Percentiles rank a stretch among this genome's conserved stretches.
Conservation (phyloP, 352 stramenopile genomes). For the Pythium periplocum region DNA sequence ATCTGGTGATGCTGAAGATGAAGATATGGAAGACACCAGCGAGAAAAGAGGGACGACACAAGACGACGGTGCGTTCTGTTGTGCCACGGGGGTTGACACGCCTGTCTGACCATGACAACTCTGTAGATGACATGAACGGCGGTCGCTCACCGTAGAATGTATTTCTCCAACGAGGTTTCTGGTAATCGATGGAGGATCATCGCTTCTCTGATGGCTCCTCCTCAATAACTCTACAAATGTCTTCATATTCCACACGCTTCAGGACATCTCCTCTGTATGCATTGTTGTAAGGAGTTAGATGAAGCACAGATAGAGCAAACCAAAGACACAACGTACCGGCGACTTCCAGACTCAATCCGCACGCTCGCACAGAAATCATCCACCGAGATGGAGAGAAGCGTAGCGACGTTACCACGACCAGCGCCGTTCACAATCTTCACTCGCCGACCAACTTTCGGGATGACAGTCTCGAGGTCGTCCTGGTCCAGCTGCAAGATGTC, state of each 20-base stretch:
- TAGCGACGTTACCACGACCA: constrained; percentile 48
- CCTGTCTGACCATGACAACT: neutral
- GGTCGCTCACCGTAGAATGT: constrained; percentile 5
- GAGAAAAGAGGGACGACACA: no score
- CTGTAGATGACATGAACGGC: constrained; percentile 9
- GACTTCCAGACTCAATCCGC: constrained; percentile 53
- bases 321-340: constrained; percentile 24
- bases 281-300: constrained; percentile 1
- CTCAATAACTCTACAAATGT: constrained; percentile 68
- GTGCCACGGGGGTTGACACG: neutral
- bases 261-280: constrained; percentile 50
- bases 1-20: constrained; percentile 38
- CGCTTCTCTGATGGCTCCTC: constrained; percentile 12
- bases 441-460: constrained; percentile 55
- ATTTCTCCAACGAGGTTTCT: no score
- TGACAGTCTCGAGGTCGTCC: constrained; percentile 89
- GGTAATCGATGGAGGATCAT: neutral
- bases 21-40: constrained; percentile 56
- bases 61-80: no score
- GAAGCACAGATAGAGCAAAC: constrained; percentile 2
- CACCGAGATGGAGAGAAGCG: constrained; percentile 68
- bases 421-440: constrained; percentile 80
- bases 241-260: constrained; percentile 78
- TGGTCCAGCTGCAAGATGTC: constrained; percentile 83
- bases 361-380: constrained; percentile 63